phyloP scores from a whole-genome alignment of 768 basidiomycete species.

The Panus rudis region DNA sequence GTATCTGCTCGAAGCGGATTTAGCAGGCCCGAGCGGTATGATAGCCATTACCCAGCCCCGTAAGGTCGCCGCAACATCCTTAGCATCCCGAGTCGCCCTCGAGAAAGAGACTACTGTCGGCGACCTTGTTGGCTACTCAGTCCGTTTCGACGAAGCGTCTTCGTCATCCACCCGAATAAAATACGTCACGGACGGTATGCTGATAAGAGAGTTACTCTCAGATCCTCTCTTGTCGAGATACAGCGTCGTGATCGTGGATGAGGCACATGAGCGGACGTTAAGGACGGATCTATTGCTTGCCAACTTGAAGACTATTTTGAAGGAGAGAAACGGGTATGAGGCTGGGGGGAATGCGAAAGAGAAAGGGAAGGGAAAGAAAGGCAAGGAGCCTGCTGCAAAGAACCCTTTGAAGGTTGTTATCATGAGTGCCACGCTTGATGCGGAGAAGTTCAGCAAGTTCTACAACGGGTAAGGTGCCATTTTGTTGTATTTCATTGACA shows the following conservation, averaged over 20 bases:
- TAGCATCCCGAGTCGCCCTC: slow-evolving; percentile 84
- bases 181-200: slow-evolving; percentile 97
- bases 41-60: slow-evolving; percentile 95
- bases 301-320: slow-evolving; percentile 78
- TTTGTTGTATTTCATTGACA: background rate
- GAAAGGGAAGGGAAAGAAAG: slow-evolving; percentile 36
- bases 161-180: slow-evolving; percentile 78
- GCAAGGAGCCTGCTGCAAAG: slow-evolving; percentile 29
- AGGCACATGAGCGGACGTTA: slow-evolving; percentile 94
- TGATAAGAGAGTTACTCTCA: slow-evolving; percentile 83
- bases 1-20: slow-evolving; percentile 80
- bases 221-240: slow-evolving; percentile 75
- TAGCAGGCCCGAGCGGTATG: slow-evolving; percentile 54
- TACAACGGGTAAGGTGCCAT: slow-evolving; percentile 50
- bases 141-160: slow-evolving; percentile 87
- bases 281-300: slow-evolving; percentile 93
- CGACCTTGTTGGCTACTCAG: slow-evolving; percentile 82
- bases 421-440: slow-evolving; percentile 98
- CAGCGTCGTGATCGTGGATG: slow-evolving; percentile 87
- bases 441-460: slow-evolving; percentile 88
- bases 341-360: background rate
- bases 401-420: slow-evolving; percentile 86
- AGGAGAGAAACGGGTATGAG: slow-evolving; percentile 41
- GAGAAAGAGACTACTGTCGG: slow-evolving; percentile 77
- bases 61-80: slow-evolving; percentile 88